Evolutionary conservation across 169 alveolate genomes (phyloP).

Genomic region (Plasmodium ovale): DNA sequence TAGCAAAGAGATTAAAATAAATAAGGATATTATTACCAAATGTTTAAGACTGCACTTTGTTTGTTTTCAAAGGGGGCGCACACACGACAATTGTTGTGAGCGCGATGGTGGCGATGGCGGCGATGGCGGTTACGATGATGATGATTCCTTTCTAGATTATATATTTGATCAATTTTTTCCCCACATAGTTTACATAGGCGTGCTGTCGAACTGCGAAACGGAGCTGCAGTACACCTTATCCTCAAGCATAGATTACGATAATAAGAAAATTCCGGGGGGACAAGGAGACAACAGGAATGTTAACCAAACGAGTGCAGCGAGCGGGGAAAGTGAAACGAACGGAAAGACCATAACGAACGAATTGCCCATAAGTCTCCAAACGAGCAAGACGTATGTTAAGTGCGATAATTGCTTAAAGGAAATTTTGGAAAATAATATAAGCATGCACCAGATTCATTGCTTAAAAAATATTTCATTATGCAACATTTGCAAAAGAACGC

Average conservation of each 20-base stretch:
- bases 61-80: constrained; percentile 1
- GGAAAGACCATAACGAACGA: not conserved
- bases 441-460: constrained; percentile 62
- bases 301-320: not conserved
- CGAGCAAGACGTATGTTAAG: not conserved
- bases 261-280: not conserved
- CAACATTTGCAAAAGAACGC: constrained; percentile 45
- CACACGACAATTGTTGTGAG: not conserved
- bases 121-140: not conserved
- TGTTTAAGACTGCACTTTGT: constrained; percentile 27
- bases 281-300: not conserved
- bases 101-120: not conserved
- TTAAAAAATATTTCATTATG: constrained; percentile 42
- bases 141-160: constrained; percentile 31
- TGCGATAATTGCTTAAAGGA: constrained; percentile 60
- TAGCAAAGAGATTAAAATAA: constrained; percentile 20
- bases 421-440: constrained; percentile 26
- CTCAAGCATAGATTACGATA: not conserved
- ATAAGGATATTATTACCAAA: constrained; percentile 29
- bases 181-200: constrained; percentile 42
- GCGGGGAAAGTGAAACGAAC: not conserved
- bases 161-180: constrained; percentile 55
- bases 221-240: constrained; percentile 27
- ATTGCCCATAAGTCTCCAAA: not conserved
- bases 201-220: not conserved